Evolutionary conservation across 352 stramenopile genomes (phyloP), one percentile per base, ranked within the genome.

Genomic region (Peronospora destructor): DNA sequence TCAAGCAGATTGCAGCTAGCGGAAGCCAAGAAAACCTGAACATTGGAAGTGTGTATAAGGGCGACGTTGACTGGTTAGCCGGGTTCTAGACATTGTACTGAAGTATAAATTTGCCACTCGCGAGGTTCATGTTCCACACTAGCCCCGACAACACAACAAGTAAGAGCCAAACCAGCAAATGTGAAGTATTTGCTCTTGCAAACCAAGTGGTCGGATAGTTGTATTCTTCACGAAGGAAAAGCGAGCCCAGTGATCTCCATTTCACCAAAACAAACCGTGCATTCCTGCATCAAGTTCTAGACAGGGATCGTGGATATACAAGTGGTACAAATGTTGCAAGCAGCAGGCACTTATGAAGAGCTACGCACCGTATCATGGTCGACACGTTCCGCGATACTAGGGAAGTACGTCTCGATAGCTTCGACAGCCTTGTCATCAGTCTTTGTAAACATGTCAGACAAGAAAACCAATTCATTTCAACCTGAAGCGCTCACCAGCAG

Each of bases 11-110:
- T 36, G 71, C 69, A 33, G 65, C 72, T 5, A 71, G 64, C 45
- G 56, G 57, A 46, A 71, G 56, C 16, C 59, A 67, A 10, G 53
- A 80, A 30, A 66, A 77, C 25, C 40, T 91, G 43, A 85, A 90
- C 62, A 86, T 94, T 29, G 83, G 78, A 49, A 62, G 67, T 21
- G 49, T 68, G 53, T 94, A 91, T 45, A 70, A 68, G 9, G 78
- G 80, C 23, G 76, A 94, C 38, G 63, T 60, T 29, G 74, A 85
- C 49, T 94, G 80, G 80, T 70, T 94, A 25, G 69, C 63, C 37
- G 76, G 79, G 23, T 93, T 93, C 45, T 71, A 71, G 54, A 65
- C 49, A 50, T 67, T 32, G 28, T 32, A 32, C 28, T 32, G 28
- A 32, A 11, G 54, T 64, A 49, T 59, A 59, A 62, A 66, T 50